Conservation (phyloP, 345 rosid species). For the Populus deltoides region DNA sequence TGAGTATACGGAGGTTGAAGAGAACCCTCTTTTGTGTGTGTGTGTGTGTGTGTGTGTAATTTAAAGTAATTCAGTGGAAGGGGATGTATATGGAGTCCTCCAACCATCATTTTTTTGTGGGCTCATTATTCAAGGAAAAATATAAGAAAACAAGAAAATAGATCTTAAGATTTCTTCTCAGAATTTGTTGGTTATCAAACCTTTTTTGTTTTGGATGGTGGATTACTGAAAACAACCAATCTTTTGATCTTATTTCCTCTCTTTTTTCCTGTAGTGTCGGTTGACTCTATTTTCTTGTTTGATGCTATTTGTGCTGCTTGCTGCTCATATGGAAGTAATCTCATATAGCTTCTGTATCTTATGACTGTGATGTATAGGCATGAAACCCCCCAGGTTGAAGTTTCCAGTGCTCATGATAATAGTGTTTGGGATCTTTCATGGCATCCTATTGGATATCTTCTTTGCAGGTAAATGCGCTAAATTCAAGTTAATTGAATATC, state of each 20-base stretch:
- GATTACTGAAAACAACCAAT: neutral
- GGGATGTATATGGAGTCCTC: neutral
- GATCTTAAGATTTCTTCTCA: neutral
- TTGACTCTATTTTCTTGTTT: neutral
- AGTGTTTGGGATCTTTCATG: constrained; percentile 96
- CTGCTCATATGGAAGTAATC: constrained; percentile 10
- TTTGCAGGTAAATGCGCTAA: constrained; percentile 65
- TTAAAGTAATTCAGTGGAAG: neutral
- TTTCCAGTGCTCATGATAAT: constrained; percentile 77
- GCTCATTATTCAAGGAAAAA: neutral
- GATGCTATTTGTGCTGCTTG: neutral
- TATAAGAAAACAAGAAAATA: neutral
- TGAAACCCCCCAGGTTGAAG: constrained; percentile 93
- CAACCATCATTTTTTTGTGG: neutral
- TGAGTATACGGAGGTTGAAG: neutral
- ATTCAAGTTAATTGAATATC: neutral
- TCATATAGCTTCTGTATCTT: constrained; percentile 10
- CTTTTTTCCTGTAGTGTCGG: neutral
- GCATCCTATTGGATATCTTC: constrained; percentile 99
- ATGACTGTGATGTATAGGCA: constrained; percentile 55
- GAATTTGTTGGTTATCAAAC: neutral
- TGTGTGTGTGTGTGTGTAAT: neutral
- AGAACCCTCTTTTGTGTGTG: neutral
- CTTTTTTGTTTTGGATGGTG: neutral
- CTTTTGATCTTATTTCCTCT: neutral